Evolutionary conservation across 176 grass and related monocot species (phyloP), one percentile per base, ranked within the genome.

Genomic region (Microstegium vimineum): DNA sequence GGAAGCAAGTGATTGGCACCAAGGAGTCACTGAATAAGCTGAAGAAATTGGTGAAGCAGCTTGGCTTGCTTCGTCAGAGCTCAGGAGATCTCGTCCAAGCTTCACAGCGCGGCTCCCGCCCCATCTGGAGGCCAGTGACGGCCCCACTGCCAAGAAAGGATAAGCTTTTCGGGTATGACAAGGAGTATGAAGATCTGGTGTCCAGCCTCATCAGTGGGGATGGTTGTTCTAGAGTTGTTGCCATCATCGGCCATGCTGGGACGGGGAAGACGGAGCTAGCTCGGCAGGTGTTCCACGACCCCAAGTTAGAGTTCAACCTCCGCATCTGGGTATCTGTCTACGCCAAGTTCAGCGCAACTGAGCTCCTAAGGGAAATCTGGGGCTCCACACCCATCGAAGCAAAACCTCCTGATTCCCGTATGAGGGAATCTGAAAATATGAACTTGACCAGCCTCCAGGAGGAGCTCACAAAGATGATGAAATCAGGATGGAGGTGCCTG

Each of bases 181-280:
- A 33, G 33, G 33, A 33, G 33, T 4, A 2, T 33, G 33, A 33
- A 2, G 4, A 33, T 33, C 4, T 33, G 33, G 33, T 33, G 4
- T 33, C 33, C 2, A 33, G 5, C 2, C 5, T 41, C 38, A 10
- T 1, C 38, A 41, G 4, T 7, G 1, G 38, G 1, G 38, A 41
- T 5, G 33, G 16, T 2, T 26, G 42, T 16, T 1, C 31, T 8
- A 7, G 4, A 20, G 34, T 76, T 8, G 59, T 76, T 4, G 52
- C 34, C 33, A 38, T 76, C 22, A 2, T 76, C 5, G 74, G 74
- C 22, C 74, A 40, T 40, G 74, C 3, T 12, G 74, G 74, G 2
- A 76, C 18, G 33, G 74, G 74, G 34, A 76, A 76, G 52, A 76
- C 74, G 7, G 74, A 60, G 74, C 74, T 76, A 27, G 74, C 54